These are phyloP conservation scores for Dothideomycetidae sp. DNA, from an alignment of 2,329 filamentous ascomycete genomes.

Conservation along the genomic window DNA sequence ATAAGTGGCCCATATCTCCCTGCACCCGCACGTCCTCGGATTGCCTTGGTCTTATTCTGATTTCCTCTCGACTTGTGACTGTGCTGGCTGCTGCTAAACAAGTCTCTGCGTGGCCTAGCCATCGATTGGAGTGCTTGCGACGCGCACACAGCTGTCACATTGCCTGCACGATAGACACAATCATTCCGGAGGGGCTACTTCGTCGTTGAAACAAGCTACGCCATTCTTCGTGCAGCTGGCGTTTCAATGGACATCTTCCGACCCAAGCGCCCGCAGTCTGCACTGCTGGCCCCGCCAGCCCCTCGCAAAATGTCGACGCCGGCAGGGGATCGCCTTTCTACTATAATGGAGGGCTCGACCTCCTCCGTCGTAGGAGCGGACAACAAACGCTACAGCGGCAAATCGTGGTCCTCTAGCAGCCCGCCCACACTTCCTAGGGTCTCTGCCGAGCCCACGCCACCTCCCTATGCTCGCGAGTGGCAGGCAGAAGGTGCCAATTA, in stretches of 20 bases:
- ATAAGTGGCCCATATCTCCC: too few species aligned
- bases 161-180: too few species aligned
- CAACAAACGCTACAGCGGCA: conserved; percentile 1
- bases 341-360: conserved; percentile 24
- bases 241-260: conserved; percentile 11
- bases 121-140: too few species aligned
- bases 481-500: conserved; percentile 3
- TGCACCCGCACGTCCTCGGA: too few species aligned
- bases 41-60: too few species aligned
- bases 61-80: too few species aligned
- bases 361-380: neutral
- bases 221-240: too few species aligned
- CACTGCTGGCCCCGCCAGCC: conserved; percentile 14
- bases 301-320: conserved; percentile 30
- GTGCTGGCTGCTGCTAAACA: too few species aligned
- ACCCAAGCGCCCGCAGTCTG: conserved; percentile 5
- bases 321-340: conserved; percentile 28
- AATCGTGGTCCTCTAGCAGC: conserved; percentile 4
- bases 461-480: conserved; percentile 10
- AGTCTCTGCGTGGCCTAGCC: too few species aligned
- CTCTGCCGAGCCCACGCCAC: conserved; percentile 10
- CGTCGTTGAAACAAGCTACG: too few species aligned
- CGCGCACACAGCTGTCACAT: too few species aligned
- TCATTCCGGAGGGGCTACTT: too few species aligned
- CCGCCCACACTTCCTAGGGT: conserved; percentile 1